These are phyloP conservation scores for Alliaria petiolata DNA, from an alignment of 345 rosid genomes.

Conservation along the genomic window DNA sequence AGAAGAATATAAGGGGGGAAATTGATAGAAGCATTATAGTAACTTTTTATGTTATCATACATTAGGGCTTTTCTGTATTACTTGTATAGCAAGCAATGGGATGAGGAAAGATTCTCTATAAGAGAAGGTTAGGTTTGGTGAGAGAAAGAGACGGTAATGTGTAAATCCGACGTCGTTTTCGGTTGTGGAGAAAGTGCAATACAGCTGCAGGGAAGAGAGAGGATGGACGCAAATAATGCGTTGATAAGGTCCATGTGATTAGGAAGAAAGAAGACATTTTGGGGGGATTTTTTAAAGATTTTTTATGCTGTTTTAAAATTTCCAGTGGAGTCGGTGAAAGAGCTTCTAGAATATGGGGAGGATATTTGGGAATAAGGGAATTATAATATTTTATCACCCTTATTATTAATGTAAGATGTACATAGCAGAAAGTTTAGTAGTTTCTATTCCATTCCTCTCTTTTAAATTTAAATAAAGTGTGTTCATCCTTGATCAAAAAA, in stretches of 20 bases:
- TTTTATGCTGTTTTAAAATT: not conserved
- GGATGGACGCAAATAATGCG: conserved; percentile 14
- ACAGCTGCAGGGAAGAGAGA: conserved; percentile 29
- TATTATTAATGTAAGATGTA: conserved; percentile 10
- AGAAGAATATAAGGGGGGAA: not conserved
- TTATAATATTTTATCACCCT: not conserved
- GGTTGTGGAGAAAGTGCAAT: conserved; percentile 21
- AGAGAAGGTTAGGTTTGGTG: conserved; percentile 20
- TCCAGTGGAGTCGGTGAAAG: conserved; percentile 32
- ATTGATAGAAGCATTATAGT: conserved; percentile 14
- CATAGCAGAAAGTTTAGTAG: not conserved
- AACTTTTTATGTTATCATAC: not conserved
- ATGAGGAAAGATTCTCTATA: conserved; percentile 6
- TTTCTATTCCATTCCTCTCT: not conserved
- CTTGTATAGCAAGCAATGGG: conserved; percentile 23
- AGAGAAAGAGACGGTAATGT: conserved; percentile 6
- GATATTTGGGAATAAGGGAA: not conserved
- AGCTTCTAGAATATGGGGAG: conserved; percentile 20
- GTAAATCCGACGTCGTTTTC: conserved; percentile 19
- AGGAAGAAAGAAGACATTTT: conserved; percentile 16
- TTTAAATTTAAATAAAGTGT: not conserved
- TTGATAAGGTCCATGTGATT: conserved; percentile 35
- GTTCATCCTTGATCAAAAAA: not conserved
- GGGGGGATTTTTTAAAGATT: not conserved
- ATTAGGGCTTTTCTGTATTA: not conserved